phyloP scores from a whole-genome alignment of 768 basidiomycete species.

The Filobasidium floriforme region DNA sequence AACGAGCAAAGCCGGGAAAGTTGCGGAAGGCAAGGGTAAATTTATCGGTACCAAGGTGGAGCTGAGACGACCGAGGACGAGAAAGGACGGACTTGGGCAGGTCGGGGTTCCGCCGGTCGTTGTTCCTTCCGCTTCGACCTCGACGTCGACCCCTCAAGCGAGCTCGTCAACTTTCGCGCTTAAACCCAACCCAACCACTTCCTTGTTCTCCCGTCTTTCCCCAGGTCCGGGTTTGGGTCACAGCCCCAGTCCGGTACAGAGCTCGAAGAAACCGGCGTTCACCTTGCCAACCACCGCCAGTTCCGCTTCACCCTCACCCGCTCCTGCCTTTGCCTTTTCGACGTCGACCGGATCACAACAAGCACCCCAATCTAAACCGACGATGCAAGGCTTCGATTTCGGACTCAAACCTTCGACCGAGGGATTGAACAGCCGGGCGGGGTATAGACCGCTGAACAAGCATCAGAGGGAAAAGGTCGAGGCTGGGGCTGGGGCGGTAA shows the following conservation, averaged over 20 bases:
- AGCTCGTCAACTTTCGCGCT: no score
- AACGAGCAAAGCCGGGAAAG: background rate
- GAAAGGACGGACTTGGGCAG: background rate
- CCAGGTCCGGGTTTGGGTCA: no score
- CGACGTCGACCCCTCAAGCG: background rate
- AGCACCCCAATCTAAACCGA: no score
- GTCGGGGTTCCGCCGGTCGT: background rate
- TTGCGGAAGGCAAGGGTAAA: background rate
- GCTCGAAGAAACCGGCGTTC: no score
- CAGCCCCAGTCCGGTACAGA: no score
- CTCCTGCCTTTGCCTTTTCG: background rate
- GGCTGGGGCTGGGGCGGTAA: background rate
- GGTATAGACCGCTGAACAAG: background rate
- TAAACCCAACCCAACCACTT: no score
- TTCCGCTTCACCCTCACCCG: background rate
- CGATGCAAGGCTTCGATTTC: no score
- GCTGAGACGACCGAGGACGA: background rate
- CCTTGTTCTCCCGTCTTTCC: no score
- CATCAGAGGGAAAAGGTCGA: conserved; percentile 1
- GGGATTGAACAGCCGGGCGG: no score
- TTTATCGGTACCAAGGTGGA: background rate
- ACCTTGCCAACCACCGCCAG: background rate
- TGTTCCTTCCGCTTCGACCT: background rate
- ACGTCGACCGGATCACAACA: background rate
- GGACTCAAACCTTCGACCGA: no score